phyloP scores from a whole-genome alignment of 2,329 filamentous ascomycete species.

The Aspergillus bombycis region DNA sequence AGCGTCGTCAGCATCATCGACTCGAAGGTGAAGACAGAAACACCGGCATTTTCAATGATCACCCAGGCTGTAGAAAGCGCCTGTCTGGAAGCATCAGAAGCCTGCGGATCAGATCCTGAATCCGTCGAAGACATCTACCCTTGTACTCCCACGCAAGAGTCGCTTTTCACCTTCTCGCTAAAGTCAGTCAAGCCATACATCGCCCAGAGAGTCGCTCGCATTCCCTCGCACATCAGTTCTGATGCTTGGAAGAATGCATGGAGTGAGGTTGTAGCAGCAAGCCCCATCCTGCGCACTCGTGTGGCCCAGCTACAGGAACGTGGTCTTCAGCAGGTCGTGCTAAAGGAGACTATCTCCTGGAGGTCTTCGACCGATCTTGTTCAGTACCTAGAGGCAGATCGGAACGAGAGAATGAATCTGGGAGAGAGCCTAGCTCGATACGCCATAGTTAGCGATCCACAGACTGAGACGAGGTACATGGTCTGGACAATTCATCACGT shows the following conservation, averaged over 20 bases:
- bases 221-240: constrained; percentile 40
- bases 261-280: constrained; percentile 44
- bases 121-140: constrained; percentile 46
- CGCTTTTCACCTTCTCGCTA: constrained; percentile 49
- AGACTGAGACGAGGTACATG: constrained; percentile 40
- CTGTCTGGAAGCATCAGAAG: constrained; percentile 40
- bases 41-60: constrained; percentile 34
- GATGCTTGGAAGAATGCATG: constrained; percentile 48
- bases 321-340: constrained; percentile 41
- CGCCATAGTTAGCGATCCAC: constrained; percentile 32
- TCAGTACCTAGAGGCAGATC: constrained; percentile 31
- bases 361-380: constrained; percentile 27
- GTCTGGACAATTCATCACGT: constrained; percentile 57
- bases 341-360: constrained; percentile 38
- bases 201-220: constrained; percentile 45
- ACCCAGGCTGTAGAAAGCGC: constrained; percentile 39
- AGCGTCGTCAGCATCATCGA: constrained; percentile 33
- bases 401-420: constrained; percentile 35
- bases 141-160: constrained; percentile 47
- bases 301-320: constrained; percentile 41
- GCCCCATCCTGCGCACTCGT: constrained; percentile 52
- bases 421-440: constrained; percentile 41
- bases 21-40: constrained; percentile 26
- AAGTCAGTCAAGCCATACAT: constrained; percentile 50
- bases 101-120: constrained; percentile 33